Evolutionary conservation across 225 moss, liverwort and hornwort species (phyloP).

Genomic region (Marchantia polymorpha): DNA sequence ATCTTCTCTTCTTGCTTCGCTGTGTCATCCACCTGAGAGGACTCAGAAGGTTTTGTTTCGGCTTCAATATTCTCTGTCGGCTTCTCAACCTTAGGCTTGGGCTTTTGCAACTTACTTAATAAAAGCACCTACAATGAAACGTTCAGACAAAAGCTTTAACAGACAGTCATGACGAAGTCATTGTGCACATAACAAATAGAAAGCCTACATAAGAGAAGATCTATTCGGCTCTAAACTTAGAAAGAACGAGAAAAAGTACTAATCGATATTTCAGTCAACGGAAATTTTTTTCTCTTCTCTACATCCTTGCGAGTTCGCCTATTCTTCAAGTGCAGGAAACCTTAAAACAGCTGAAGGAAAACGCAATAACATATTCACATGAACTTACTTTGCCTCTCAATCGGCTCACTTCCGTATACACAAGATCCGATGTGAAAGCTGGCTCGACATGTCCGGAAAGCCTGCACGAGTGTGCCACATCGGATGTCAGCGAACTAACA

Average conservation of each 20-base stretch:
- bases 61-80: constrained; percentile 25
- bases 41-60: constrained; percentile 17
- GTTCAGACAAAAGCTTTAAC: too few relatives aligned
- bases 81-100: constrained; percentile 43
- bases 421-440: constrained; percentile 39
- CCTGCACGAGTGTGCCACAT: constrained; percentile 29
- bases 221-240: too few relatives aligned
- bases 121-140: constrained; percentile 24
- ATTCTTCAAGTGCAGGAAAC: too few relatives aligned
- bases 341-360: neutral
- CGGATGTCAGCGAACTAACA: neutral
- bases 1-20: constrained; percentile 24
- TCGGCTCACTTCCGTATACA: constrained; percentile 28
- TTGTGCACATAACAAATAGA: too few relatives aligned
- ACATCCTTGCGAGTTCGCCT: too few relatives aligned
- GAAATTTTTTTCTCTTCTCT: too few relatives aligned
- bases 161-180: too few relatives aligned
- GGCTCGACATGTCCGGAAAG: constrained; percentile 42
- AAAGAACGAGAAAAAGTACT: too few relatives aligned
- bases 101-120: constrained; percentile 39
- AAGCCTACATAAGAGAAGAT: too few relatives aligned
- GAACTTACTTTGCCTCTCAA: constrained; percentile 39
- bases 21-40: constrained; percentile 24
- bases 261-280: too few relatives aligned
- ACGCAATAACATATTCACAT: neutral